phyloP scores from a whole-genome alignment of 2,329 filamentous ascomycete genomes.

The Apiospora hydei region DNA sequence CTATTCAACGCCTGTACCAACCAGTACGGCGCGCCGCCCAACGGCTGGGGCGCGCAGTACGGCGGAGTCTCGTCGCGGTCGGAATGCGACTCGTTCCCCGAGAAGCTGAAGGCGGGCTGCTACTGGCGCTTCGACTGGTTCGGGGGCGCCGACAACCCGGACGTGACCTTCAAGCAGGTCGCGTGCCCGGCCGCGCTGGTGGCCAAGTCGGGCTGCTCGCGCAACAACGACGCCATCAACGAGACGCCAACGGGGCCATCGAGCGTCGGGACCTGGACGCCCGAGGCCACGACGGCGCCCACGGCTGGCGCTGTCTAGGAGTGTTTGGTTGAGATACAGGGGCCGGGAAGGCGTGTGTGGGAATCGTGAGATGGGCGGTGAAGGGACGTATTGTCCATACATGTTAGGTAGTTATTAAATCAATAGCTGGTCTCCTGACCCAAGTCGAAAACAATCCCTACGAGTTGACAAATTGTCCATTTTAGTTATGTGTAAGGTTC shows the following conservation, averaged over 20 bases:
- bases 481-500: too few species aligned
- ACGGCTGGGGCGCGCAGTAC: constrained; percentile 65
- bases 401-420: too few species aligned
- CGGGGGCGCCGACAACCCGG: constrained; percentile 63
- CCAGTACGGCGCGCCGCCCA: constrained; percentile 52
- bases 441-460: too few species aligned
- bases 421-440: too few species aligned
- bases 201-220: constrained; percentile 45
- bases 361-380: background rate
- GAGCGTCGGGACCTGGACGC: constrained; percentile 40
- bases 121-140: constrained; percentile 73
- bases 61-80: constrained; percentile 60
- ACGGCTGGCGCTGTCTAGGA: background rate
- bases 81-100: constrained; percentile 61
- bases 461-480: too few species aligned
- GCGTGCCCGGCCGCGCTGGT: constrained; percentile 60
- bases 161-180: constrained; percentile 62
- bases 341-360: too few species aligned
- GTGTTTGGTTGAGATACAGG: background rate
- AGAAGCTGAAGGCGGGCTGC: constrained; percentile 62
- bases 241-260: constrained; percentile 42
- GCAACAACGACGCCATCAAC: constrained; percentile 43
- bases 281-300: constrained; percentile 21
- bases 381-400: background rate
- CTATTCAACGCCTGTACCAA: constrained; percentile 56